Evolutionary conservation across 2,329 filamentous ascomycete species (phyloP).

Genomic region (Trichoderma afroharzianum): DNA sequence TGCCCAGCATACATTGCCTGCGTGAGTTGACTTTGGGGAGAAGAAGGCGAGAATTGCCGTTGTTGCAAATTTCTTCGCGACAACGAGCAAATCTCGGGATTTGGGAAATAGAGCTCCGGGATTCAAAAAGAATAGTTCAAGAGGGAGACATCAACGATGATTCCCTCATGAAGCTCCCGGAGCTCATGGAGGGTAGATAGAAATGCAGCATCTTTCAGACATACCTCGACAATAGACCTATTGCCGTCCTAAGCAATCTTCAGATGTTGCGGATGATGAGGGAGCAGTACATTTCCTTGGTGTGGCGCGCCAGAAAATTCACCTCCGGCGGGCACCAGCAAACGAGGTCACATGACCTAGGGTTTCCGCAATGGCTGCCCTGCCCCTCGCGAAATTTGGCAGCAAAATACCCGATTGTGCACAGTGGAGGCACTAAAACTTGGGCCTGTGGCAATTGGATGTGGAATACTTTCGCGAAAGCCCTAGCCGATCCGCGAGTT

Average conservation of each 20-base stretch:
- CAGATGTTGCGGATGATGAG: constrained; percentile 46
- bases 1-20: neutral
- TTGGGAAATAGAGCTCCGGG: neutral
- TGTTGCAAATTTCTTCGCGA: constrained; percentile 8
- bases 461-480: constrained; percentile 18
- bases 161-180: constrained; percentile 23
- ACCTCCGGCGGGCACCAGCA: constrained; percentile 2
- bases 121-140: constrained; percentile 31
- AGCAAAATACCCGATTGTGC: neutral
- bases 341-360: constrained; percentile 27
- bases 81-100: neutral
- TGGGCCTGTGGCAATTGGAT: neutral
- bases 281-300: constrained; percentile 24
- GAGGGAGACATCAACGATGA: constrained; percentile 28
- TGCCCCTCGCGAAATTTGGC: constrained; percentile 18
- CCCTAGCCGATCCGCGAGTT: constrained; percentile 13
- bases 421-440: constrained; percentile 11
- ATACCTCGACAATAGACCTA: constrained; percentile 59
- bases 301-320: constrained; percentile 32
- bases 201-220: constrained; percentile 51
- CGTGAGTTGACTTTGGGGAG: neutral
- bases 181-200: constrained; percentile 23
- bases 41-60: neutral
- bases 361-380: constrained; percentile 25
- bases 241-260: constrained; percentile 62